Conservation (phyloP, 768 basidiomycete genomes). For the Tubosaeta sp. region DNA sequence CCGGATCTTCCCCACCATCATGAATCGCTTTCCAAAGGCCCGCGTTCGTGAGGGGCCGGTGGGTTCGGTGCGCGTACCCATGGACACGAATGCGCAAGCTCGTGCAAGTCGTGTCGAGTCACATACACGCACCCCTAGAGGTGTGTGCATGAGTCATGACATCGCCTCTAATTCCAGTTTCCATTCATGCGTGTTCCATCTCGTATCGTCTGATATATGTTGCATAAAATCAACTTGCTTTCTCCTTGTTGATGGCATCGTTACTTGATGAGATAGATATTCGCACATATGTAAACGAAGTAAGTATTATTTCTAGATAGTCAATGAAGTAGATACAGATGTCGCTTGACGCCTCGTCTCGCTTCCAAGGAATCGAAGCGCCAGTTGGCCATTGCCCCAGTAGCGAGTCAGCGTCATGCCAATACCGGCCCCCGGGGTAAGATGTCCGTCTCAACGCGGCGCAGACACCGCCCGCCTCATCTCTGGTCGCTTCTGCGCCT, state of each 20-base stretch:
- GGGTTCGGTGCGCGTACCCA: slow-evolving; percentile 62
- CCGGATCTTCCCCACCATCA: slow-evolving; percentile 67
- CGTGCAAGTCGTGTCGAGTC: slow-evolving; percentile 72
- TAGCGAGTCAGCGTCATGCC: background rate
- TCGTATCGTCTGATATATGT: slow-evolving; percentile 12
- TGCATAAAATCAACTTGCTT: background rate
- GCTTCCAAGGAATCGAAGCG: background rate
- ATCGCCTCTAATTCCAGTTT: slow-evolving; percentile 20
- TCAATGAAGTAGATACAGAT: too few species aligned
- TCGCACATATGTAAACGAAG: too few species aligned
- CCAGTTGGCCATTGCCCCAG: background rate
- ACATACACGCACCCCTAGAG: slow-evolving; percentile 80
- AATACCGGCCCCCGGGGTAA: too few species aligned
- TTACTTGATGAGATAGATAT: background rate
- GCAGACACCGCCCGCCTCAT: slow-evolving; percentile 51
- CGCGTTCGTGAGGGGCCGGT: slow-evolving; percentile 44
- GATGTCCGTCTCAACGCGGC: slow-evolving; percentile 22
- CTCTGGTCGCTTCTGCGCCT: slow-evolving; percentile 67
- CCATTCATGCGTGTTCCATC: slow-evolving; percentile 11
- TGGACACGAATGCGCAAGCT: slow-evolving; percentile 36
- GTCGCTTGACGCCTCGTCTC: too few species aligned
- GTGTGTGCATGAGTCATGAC: slow-evolving; percentile 43
- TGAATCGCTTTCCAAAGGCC: slow-evolving; percentile 40
- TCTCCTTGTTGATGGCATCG: background rate
- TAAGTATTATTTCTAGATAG: too few species aligned